Evolutionary conservation across 2,329 filamentous ascomycete genomes (phyloP), one percentile per base, ranked within the genome.

Genomic region (Cyanodermella asteris): DNA sequence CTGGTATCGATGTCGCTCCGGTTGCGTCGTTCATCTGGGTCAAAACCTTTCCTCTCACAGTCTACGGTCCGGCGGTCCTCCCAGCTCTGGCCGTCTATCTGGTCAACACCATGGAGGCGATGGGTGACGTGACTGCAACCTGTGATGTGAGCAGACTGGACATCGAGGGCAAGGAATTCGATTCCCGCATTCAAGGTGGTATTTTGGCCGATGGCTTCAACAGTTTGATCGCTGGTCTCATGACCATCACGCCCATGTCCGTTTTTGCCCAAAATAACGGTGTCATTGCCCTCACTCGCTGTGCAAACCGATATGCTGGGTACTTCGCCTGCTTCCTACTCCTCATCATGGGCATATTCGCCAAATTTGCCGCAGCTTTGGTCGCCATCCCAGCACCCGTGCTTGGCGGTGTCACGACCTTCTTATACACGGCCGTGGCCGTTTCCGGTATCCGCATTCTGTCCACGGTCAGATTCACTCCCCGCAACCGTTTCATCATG

Each of bases 251-350:
- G 0, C 68, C 70, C 5, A 72, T 74, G 65, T 64, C 61, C 7
- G 66, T 63, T 0, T 72, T 73, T 35, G 68, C 69, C 0, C 67
- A 71, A 36, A 73, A 74, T 47, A 73, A 73, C 41, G 69, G 67
- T 33, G 69, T 72, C 29, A 73, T 73, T 29, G 62, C 65, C 0
- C 46, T 75, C 20, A 75, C 71, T 0, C 59, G 67, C 14, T 75
- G 70, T 36, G 70, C 70, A 1, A 73, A 71, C 39, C 58, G 70
- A 26, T 66, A 66, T 24, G 70, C 71, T 4, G 70, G 70, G 1
- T 74, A 70, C 46, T 65, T 59, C 30, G 64, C 60, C 37, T 69
- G 65, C 38, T 60, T 64, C 35, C 74, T 71, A 52, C 51, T 75
- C 12, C 46, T 75, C 16, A 40, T 76, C 30, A 73, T 74, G 64